Conservation (phyloP, 2,329 filamentous ascomycete species). For the Ophiostoma piceae region DNA sequence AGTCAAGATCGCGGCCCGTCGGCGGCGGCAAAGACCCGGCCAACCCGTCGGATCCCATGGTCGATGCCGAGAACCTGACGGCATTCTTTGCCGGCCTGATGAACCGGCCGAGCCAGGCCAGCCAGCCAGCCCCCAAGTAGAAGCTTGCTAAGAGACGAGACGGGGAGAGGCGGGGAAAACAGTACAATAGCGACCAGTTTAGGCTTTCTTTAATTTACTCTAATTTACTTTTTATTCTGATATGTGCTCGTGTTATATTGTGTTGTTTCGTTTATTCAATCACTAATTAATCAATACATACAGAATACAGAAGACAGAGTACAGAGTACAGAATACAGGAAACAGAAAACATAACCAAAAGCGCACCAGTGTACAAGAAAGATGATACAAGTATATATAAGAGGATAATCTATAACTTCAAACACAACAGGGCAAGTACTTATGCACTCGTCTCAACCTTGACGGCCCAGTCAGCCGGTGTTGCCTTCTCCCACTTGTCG, state of each 20-base stretch:
- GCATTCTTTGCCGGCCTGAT: constrained; percentile 57
- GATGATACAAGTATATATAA: neutral
- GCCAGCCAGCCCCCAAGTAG: constrained; percentile 21
- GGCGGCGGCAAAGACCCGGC: neutral
- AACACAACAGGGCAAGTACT: neutral
- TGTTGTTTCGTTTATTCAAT: neutral
- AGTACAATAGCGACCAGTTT: neutral
- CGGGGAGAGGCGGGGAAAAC: constrained; percentile 2
- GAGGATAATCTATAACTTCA: neutral
- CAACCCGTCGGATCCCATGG: constrained; percentile 29
- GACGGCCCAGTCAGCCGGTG: constrained; percentile 25
- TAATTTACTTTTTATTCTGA: neutral
- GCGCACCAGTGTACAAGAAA: too few species aligned
- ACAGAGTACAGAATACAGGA: too few species aligned
- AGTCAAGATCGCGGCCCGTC: constrained; percentile 1
- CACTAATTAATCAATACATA: neutral
- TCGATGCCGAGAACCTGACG: constrained; percentile 54
- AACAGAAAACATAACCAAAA: neutral
- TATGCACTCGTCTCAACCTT: constrained; percentile 16
- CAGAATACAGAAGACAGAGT: neutral
- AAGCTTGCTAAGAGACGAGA: neutral
- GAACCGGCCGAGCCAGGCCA: constrained; percentile 40
- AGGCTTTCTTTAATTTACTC: neutral
- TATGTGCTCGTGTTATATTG: neutral
- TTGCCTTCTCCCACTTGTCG: constrained; percentile 28